Percentiles rank a stretch among this genome's conserved stretches.
Evolutionary conservation across 1,284 basidiomycete species (phyloP).

Genomic region (Austroboletus niveus): DNA sequence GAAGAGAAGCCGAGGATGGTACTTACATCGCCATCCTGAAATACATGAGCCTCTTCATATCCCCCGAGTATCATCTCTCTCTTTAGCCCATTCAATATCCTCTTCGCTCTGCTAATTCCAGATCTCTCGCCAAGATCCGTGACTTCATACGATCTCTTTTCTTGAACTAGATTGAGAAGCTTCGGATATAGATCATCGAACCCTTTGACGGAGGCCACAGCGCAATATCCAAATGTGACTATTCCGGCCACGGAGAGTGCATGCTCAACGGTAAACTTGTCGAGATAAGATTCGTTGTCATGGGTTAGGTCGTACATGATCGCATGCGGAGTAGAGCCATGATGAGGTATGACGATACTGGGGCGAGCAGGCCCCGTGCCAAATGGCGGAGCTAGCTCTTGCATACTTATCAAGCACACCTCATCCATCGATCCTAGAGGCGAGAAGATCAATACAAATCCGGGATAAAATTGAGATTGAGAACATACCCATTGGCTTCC

Average conservation of each 20-base stretch:
- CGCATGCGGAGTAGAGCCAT: constrained; percentile 86
- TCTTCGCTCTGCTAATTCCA: constrained; percentile 81
- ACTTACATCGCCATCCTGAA: constrained; percentile 90
- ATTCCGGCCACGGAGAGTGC: constrained; percentile 89
- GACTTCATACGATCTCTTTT: constrained; percentile 76
- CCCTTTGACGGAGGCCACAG: constrained; percentile 90
- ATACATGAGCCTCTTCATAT: constrained; percentile 89
- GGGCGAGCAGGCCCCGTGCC: constrained; percentile 75
- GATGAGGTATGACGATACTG: constrained; percentile 74
- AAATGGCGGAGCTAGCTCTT: constrained; percentile 75
- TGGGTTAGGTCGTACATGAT: constrained; percentile 93
- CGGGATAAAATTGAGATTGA: background rate
- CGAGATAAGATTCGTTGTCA: constrained; percentile 88
- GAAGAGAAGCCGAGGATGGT: constrained; percentile 28
- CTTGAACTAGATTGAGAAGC: constrained; percentile 81
- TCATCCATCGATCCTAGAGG: constrained; percentile 85
- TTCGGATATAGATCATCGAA: constrained; percentile 97
- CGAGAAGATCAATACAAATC: background rate
- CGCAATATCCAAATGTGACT: constrained; percentile 83
- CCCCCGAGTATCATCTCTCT: constrained; percentile 84
- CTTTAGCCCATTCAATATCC: constrained; percentile 83
- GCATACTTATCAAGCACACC: constrained; percentile 74
- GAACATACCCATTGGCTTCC: constrained; percentile 80
- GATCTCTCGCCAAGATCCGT: constrained; percentile 51
- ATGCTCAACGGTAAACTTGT: constrained; percentile 91